Base-by-base conservation (phyloP, 2,329 filamentous ascomycete genomes). In the Fusarium dlaminii region DNA sequence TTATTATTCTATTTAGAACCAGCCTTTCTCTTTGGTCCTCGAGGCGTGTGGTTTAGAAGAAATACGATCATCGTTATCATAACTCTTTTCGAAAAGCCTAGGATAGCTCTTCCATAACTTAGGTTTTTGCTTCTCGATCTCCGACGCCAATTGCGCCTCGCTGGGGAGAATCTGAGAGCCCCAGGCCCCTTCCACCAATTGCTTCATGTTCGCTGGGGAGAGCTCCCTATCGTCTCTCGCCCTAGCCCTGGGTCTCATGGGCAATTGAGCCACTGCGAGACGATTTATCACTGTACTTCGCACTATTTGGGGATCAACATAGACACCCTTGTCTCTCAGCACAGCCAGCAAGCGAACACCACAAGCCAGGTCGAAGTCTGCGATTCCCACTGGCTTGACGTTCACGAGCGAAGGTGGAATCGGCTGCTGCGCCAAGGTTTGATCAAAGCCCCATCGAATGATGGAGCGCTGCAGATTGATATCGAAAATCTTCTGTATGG, bases 401-500 rank as follows among this genome's bases (percentile, higher is more conserved):
- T 36, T 63, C n/a, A 70, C 36, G 14, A 77, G 61, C 15, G 76
- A 57, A 36, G 49, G 29, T 22, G 40, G 55, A 14, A 51, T 56
- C 13, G 79, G 76, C 34, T 71, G 45, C 30, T 73, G 72, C 6
- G 79, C 77, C 30, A 82, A 59, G 18, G 79, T 81, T 56, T 81
- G 77, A 63, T 85, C 80, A 62, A 89, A 88, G 1, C 84, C 83
- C 82, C 84, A 87, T 40, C 86, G 80, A 14, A 88, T 70, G 22
- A 88, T 81, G 6, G 78, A 77, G 3, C 80, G 79, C 59, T 87
- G 80, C 27, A 88, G 64, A 56, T 37, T 32, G 75, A 77, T 17
- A 69, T 83, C 79, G 69, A 90, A 89, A 27, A 90, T 80, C 42
- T 81, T 81, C 45, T 81, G 83, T 12, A 89, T 63, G 5, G 88